These are phyloP conservation scores for Brassica balearica DNA, from an alignment of 441 rosid species.

Conservation along the genomic window DNA sequence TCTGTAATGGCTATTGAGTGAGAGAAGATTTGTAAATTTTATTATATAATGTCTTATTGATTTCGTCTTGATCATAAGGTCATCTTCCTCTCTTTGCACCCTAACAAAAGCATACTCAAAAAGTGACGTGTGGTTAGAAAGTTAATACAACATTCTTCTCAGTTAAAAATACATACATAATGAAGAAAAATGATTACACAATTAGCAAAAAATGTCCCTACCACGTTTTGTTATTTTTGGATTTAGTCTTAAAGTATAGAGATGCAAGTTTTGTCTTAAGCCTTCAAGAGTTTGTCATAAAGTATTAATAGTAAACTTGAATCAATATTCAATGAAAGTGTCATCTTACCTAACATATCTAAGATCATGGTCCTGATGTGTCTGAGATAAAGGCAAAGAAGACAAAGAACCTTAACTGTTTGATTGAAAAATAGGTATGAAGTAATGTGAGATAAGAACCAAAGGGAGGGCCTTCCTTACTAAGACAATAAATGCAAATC, in stretches of 20 bases:
- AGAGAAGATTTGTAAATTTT: conserved; percentile 34
- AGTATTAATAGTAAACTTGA: conserved; percentile 42
- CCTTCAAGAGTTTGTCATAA: conserved; percentile 19
- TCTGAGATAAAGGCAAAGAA: conserved; percentile 28
- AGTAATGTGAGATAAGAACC: conserved; percentile 31
- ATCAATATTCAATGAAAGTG: conserved; percentile 38
- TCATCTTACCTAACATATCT: conserved; percentile 43
- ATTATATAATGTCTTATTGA: not conserved
- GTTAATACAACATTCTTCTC: not conserved
- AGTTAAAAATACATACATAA: conserved; percentile 13
- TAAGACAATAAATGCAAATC: conserved; percentile 28
- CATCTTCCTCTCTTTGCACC: conserved; percentile 6
- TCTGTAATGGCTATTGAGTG: conserved; percentile 26
- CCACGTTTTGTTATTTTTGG: conserved; percentile 19
- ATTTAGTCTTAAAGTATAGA: conserved; percentile 13
- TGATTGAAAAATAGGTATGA: conserved; percentile 30
- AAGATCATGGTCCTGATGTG: conserved; percentile 35
- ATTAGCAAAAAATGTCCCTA: conserved; percentile 23
- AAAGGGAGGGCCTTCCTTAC: conserved; percentile 19
- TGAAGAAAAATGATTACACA: conserved; percentile 18
- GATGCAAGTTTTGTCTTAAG: conserved; percentile 30
- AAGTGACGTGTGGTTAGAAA: conserved; percentile 18
- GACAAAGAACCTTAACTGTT: conserved; percentile 38
- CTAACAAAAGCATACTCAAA: conserved; percentile 1
- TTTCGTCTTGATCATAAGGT: conserved; percentile 20